Conservation (phyloP, 139 green algal species). For the Chlamydomonas incerta region DNA sequence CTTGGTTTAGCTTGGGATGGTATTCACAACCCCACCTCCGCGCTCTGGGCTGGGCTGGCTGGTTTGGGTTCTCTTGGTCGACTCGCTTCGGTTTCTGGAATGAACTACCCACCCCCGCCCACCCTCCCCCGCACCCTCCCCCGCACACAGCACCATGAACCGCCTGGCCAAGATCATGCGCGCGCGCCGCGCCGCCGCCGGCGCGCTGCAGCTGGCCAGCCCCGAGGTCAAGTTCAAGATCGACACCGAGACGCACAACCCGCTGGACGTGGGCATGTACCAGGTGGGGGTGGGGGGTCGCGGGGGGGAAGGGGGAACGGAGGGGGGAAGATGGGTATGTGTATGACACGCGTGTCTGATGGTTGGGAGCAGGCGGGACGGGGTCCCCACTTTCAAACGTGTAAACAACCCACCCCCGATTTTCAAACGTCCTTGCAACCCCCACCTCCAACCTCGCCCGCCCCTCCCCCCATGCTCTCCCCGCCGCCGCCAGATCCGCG, state of each 20-base stretch:
- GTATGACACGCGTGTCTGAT: no score
- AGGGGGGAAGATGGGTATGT: background rate
- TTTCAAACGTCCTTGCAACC: no score
- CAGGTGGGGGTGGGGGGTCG: conserved; percentile 56
- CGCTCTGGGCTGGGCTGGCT: no score
- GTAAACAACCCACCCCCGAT: no score
- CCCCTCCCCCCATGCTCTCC: background rate
- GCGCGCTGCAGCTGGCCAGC: conserved; percentile 91
- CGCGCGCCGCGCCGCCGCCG: conserved; percentile 71
- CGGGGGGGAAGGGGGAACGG: no score
- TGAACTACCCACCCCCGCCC: no score
- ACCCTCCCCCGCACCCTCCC: background rate
- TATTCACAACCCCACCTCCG: no score
- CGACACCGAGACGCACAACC: conserved; percentile 92
- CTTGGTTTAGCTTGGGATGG: no score
- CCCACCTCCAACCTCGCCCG: background rate
- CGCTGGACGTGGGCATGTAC: conserved; percentile 96
- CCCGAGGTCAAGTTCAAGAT: conserved; percentile 97
- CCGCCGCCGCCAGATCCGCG: conserved; percentile 63
- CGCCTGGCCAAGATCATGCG: conserved; percentile 79
- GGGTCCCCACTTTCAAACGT: no score
- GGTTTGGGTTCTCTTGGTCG: no score
- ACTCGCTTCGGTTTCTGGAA: no score
- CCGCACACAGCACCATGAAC: conserved; percentile 71
- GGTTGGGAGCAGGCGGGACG: no score